Conservation (phyloP, 179 eudicot species). For the Silene noctiflora region DNA sequence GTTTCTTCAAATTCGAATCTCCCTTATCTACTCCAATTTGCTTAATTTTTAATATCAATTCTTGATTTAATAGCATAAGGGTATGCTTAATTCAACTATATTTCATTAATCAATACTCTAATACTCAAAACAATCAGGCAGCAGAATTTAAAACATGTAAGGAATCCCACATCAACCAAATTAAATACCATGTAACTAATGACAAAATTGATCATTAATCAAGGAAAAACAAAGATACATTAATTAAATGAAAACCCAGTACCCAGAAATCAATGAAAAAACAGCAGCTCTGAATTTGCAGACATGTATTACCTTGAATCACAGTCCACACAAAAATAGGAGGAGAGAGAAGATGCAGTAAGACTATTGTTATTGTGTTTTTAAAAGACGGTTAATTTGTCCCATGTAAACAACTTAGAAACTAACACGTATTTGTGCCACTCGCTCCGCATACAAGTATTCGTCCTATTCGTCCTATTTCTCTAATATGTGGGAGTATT, state of each 20-base stretch:
- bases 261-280: background rate
- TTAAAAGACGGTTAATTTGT: too few relatives aligned
- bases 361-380: too few relatives aligned
- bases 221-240: background rate
- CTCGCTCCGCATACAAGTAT: too few relatives aligned
- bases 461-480: too few relatives aligned
- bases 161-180: background rate
- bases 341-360: background rate
- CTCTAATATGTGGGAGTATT: too few relatives aligned
- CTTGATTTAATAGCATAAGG: background rate
- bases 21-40: background rate
- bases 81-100: too few relatives aligned
- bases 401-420: too few relatives aligned
- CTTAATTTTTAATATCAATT: background rate
- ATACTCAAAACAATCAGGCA: too few relatives aligned
- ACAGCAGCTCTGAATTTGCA: background rate
- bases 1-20: background rate
- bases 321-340: background rate
- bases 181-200: background rate
- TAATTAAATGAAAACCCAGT: background rate
- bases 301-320: background rate
- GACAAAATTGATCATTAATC: background rate
- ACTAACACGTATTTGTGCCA: too few relatives aligned
- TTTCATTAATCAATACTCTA: too few relatives aligned
- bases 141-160: background rate